phyloP scores from a whole-genome alignment of 2,329 filamentous ascomycete species.

The Daldinia sp. region DNA sequence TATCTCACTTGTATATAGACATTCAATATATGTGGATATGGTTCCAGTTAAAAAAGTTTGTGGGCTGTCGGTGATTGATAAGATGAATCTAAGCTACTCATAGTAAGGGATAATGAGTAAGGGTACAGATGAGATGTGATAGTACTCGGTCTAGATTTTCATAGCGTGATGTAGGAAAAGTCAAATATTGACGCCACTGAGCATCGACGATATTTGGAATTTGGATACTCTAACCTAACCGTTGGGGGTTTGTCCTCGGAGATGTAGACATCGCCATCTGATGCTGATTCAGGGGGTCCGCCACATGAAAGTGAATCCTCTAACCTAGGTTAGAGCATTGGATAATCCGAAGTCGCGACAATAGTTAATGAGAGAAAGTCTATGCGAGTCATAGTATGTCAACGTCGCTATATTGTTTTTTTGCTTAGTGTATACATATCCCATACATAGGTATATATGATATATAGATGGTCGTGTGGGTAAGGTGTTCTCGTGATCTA shows the following conservation, averaged over 20 bases:
- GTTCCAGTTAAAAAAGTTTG: background rate
- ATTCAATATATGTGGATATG: too few species aligned
- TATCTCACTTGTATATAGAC: background rate
- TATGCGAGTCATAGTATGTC: background rate
- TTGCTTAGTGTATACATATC: slow-evolving; percentile 31
- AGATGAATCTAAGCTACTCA: background rate
- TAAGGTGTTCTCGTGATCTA: slow-evolving; percentile 2
- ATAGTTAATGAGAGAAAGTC: background rate
- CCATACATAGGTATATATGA: background rate
- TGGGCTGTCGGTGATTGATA: background rate
- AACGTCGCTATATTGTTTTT: background rate
- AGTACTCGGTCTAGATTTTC: background rate
- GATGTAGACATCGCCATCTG: background rate
- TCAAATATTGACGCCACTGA: background rate
- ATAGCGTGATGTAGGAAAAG: background rate
- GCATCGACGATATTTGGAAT: slow-evolving; percentile 8
- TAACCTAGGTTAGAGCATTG: too few species aligned
- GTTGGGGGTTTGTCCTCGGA: slow-evolving; percentile 5
- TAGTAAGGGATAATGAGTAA: background rate
- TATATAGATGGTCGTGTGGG: background rate
- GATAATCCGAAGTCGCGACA: background rate
- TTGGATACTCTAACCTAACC: background rate
- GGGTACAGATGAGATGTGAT: background rate
- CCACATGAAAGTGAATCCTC: background rate
- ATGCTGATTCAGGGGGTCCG: background rate